Percentiles rank a stretch among this genome's conserved stretches.
Evolutionary conservation across 768 basidiomycete species (phyloP).

Genomic region (Termitomyces sp.): DNA sequence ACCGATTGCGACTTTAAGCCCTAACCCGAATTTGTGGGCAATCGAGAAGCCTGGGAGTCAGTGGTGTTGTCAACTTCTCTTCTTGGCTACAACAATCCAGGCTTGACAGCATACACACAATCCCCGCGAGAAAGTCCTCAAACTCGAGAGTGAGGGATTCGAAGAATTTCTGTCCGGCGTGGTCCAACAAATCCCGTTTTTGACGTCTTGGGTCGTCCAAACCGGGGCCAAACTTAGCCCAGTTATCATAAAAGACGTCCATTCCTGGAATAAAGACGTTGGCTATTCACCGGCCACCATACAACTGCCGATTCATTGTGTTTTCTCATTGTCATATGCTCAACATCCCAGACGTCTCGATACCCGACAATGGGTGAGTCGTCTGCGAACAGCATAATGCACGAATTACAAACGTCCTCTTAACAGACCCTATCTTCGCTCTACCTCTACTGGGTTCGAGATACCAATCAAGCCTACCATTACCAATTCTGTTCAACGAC

Average conservation of each 20-base stretch:
- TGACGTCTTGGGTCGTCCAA: conserved; percentile 2
- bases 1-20: not conserved
- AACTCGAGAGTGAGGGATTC: not conserved
- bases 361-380: conserved; percentile 9
- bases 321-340: not conserved
- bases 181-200: not conserved
- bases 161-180: not conserved
- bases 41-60: not conserved
- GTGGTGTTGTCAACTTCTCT: not conserved
- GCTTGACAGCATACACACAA: not conserved
- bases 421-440: not conserved
- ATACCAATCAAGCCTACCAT: not conserved
- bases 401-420: not conserved
- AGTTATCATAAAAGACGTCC: not conserved
- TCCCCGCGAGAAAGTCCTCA: not conserved
- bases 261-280: not conserved
- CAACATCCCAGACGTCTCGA: not conserved
- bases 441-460: not conserved
- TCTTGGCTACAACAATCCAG: not conserved
- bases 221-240: not conserved
- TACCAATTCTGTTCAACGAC: not conserved
- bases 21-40: conserved; percentile 11
- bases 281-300: not conserved
- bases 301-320: too few species aligned
- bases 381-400: not conserved